A percentile compares a stretch with the other conserved stretches of the same genome.
phyloP scores from a whole-genome alignment of 257 asterid genomes.

The Echium plantagineum region DNA sequence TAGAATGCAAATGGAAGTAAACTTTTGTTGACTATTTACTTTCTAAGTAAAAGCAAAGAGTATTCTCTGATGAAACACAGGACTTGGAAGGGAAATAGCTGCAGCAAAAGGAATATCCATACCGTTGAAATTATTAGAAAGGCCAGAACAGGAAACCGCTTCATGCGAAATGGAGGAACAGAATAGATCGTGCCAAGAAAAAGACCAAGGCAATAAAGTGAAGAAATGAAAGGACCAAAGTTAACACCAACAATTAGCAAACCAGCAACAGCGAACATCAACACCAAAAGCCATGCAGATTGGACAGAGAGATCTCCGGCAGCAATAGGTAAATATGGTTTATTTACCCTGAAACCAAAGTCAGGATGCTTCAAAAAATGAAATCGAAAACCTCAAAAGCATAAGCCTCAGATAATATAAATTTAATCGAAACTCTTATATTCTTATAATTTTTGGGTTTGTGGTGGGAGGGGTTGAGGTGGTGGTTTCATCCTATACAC shows the following conservation, averaged over 20 bases:
- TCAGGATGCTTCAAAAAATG: conserved; percentile 2
- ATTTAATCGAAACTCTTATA: too few species aligned
- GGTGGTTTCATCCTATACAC: neutral
- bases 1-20: neutral
- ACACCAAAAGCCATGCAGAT: conserved; percentile 86
- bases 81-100: neutral
- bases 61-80: neutral
- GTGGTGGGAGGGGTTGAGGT: neutral
- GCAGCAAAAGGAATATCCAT: conserved; percentile 12
- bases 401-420: neutral
- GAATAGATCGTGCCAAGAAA: conserved; percentile 91
- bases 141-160: conserved; percentile 68
- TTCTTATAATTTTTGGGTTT: neutral
- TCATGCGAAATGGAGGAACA: conserved; percentile 95
- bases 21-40: neutral
- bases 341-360: conserved; percentile 72
- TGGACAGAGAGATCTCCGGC: conserved; percentile 90
- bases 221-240: conserved; percentile 80
- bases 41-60: neutral
- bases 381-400: neutral
- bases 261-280: conserved; percentile 61
- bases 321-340: conserved; percentile 97
- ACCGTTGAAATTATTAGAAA: conserved; percentile 97
- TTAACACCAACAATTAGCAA: conserved; percentile 66
- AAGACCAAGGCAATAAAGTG: conserved; percentile 88